A percentile compares a stretch with the other conserved stretches of the same genome.
Evolutionary conservation across 495 filamentous ascomycete genomes (phyloP).

Genomic region (Hypomontagnella submonticulosa): DNA sequence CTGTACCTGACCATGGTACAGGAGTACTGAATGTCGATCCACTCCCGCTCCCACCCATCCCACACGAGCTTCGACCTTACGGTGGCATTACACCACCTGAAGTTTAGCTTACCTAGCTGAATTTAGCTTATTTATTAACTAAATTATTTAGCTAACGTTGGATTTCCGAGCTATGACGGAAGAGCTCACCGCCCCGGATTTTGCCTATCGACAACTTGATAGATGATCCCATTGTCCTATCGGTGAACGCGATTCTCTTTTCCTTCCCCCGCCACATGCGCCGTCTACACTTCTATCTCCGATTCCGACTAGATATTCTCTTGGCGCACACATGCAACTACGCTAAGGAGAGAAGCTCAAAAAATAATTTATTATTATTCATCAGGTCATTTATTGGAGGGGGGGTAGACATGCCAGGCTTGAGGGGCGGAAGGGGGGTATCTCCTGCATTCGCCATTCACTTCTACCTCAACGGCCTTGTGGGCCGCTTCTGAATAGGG

Average conservation of each 20-base stretch:
- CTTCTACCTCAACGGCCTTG: too few species aligned
- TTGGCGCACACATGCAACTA: slow-evolving; percentile 22
- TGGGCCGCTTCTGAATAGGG: too few species aligned
- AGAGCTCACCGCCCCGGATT: slow-evolving; percentile 28
- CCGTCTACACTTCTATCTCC: slow-evolving; percentile 41
- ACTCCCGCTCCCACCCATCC: slow-evolving; percentile 4
- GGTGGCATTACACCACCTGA: too few species aligned
- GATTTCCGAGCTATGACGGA: slow-evolving; percentile 30
- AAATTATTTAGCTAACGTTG: not conserved
- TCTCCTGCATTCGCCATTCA: too few species aligned
- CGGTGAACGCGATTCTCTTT: slow-evolving; percentile 5
- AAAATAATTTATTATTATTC: too few species aligned
- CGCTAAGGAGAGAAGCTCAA: too few species aligned
- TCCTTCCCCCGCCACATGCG: slow-evolving; percentile 6
- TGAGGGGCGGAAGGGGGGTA: too few species aligned
- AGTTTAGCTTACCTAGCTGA: too few species aligned
- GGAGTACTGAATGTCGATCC: slow-evolving; percentile 2
- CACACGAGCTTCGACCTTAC: too few species aligned
- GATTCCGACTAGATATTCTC: slow-evolving; percentile 16
- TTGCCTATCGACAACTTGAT: slow-evolving; percentile 28
- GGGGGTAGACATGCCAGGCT: too few species aligned
- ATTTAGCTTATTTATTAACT: too few species aligned
- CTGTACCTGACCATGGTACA: slow-evolving; percentile 14
- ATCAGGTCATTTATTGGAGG: too few species aligned
- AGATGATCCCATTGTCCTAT: slow-evolving; percentile 22